Conservation (phyloP, 176 grass and related monocot species). For the Panicum miliaceum region DNA sequence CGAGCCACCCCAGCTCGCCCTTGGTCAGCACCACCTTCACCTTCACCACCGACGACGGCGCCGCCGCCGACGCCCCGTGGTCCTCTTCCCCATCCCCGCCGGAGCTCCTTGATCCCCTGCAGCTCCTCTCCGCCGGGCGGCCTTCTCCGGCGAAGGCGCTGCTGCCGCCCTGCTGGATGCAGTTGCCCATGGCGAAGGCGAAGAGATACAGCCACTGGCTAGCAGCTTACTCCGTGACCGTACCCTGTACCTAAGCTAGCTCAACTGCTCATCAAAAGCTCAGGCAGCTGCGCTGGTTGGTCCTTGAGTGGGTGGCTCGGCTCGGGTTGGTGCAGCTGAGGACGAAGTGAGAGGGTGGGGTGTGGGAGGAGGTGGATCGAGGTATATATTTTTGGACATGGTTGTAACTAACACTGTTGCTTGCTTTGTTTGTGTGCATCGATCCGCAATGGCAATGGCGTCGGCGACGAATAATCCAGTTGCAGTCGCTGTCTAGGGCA, state of each 20-base stretch:
- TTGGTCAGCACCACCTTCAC: conserved; percentile 77
- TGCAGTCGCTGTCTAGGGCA: conserved; percentile 3
- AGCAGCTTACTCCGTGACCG: not conserved
- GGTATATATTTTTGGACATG: conserved; percentile 1
- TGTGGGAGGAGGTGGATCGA: not conserved
- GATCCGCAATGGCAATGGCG: conserved; percentile 9
- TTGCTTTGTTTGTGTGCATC: not conserved
- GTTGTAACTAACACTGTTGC: conserved; percentile 12
- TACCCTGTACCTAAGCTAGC: conserved; percentile 1
- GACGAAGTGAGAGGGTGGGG: not conserved
- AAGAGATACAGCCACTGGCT: not conserved
- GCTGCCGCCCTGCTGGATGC: conserved; percentile 10
- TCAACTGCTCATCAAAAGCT: conserved; percentile 23
- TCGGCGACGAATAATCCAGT: conserved; percentile 16
- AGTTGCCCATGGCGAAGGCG: conserved; percentile 49
- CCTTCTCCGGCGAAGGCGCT: not conserved
- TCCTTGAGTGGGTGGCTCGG: not conserved
- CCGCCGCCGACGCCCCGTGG: not conserved
- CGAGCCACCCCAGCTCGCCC: conserved; percentile 75
- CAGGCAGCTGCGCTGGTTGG: not conserved
- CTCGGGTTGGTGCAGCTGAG: not conserved
- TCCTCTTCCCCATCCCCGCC: conserved; percentile 5
- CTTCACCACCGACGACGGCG: conserved; percentile 50
- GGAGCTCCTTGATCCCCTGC: not conserved
- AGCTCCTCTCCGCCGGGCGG: not conserved